Conservation (phyloP, 176 grass and related monocot species). For the Pharus latifolius region DNA sequence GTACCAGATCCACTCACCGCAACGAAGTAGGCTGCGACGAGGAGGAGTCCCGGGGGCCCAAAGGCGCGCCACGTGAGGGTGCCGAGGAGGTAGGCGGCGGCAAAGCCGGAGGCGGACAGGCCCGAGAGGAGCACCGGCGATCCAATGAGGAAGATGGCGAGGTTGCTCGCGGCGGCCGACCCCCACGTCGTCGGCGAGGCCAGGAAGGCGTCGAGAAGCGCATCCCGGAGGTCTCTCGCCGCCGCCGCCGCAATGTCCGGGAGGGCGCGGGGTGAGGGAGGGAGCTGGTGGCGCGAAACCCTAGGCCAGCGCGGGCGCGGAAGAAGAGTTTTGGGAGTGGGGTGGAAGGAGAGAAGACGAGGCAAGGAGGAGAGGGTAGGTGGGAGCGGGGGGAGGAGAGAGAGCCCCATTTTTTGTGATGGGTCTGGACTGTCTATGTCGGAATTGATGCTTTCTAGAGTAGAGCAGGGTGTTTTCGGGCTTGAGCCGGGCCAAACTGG, state of each 20-base stretch:
- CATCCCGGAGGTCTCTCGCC: constrained; percentile 1
- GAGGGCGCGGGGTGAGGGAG: constrained; percentile 8
- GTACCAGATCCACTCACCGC: constrained; percentile 35
- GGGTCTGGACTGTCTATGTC: too few relatives aligned
- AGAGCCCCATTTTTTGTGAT: constrained; percentile 34
- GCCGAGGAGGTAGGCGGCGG: constrained; percentile 57
- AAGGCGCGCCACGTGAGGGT: constrained; percentile 79
- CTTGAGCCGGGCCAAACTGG: too few relatives aligned
- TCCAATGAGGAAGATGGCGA: constrained; percentile 54
- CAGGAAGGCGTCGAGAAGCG: constrained; percentile 36
- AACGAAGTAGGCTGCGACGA: constrained; percentile 68
- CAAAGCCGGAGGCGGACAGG: constrained; percentile 61
- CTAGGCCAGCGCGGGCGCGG: background rate
- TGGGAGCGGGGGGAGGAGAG: constrained; percentile 24
- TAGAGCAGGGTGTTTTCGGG: too few relatives aligned
- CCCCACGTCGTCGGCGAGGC: constrained; percentile 59
- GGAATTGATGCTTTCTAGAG: too few relatives aligned
- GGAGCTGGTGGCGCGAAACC: background rate
- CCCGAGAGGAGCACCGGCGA: constrained; percentile 60
- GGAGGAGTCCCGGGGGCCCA: constrained; percentile 34
- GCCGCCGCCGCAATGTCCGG: constrained; percentile 16
- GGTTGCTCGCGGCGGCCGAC: constrained; percentile 46
- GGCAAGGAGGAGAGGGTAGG: background rate
- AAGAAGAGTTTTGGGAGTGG: background rate
- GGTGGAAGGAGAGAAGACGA: background rate